Conservation (phyloP, 225 moss, liverwort and hornwort species). For the Thuidium tamariscinum region DNA sequence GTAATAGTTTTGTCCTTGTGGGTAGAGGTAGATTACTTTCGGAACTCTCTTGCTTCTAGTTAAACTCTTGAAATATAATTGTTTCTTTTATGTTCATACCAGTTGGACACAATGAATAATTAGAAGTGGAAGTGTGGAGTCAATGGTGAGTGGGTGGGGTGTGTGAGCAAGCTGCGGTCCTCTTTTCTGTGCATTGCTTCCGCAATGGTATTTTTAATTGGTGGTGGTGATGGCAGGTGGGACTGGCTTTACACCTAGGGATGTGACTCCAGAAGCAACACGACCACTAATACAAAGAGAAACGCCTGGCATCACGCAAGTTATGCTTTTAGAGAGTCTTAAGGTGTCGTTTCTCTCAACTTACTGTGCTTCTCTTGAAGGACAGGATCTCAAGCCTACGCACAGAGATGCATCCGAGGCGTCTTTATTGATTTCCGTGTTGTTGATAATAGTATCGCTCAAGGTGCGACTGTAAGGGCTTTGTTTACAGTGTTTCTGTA, state of each 20-base stretch:
- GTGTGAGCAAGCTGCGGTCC: background rate
- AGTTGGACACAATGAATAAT: background rate
- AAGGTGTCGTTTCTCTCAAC: slow-evolving; percentile 33
- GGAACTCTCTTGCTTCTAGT: background rate
- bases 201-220: background rate
- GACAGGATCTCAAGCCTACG: background rate
- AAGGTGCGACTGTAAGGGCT: background rate
- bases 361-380: background rate
- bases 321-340: slow-evolving; percentile 91
- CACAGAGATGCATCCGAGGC: background rate
- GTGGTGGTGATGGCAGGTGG: slow-evolving; percentile 43
- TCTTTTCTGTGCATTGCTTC: background rate
- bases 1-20: background rate
- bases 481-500: background rate
- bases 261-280: slow-evolving; percentile 95
- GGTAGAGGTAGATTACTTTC: background rate
- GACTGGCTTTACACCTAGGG: slow-evolving; percentile 87
- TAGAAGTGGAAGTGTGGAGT: background rate
- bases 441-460: background rate
- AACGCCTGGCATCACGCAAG: slow-evolving; percentile 83
- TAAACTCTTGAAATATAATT: background rate
- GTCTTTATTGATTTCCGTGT: background rate
- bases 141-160: background rate
- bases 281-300: slow-evolving; percentile 60
- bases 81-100: background rate